phyloP scores from a whole-genome alignment of 2,329 filamentous ascomycete genomes.

The Aspergillus neotritici region DNA sequence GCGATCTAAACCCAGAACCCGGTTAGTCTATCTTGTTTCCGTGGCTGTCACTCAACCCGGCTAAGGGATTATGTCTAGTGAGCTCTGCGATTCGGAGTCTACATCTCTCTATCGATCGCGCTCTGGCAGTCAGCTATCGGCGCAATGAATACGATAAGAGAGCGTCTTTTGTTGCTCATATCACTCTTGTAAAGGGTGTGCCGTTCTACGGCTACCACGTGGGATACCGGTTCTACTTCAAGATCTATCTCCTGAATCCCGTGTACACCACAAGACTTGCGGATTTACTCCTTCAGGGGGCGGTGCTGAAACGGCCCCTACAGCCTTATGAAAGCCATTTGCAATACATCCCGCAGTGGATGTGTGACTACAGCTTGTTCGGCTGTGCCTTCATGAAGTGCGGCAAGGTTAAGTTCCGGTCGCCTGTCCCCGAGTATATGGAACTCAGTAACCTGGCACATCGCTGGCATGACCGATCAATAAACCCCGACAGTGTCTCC shows the following conservation, averaged over 20 bases:
- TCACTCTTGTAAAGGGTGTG: constrained; percentile 84
- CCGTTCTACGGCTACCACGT: constrained; percentile 96
- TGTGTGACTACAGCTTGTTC: constrained; percentile 97
- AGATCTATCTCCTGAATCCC: constrained; percentile 91
- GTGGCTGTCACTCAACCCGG: neutral
- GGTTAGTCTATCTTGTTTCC: constrained; percentile 47
- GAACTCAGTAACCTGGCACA: constrained; percentile 58
- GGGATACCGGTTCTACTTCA: constrained; percentile 84
- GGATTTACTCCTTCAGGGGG: constrained; percentile 81
- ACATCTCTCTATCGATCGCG: constrained; percentile 84
- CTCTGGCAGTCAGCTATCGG: constrained; percentile 77
- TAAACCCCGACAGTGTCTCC: constrained; percentile 55
- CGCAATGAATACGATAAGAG: constrained; percentile 66
- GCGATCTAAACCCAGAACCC: constrained; percentile 59
- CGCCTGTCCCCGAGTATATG: constrained; percentile 66
- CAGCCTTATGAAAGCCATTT: constrained; percentile 94
- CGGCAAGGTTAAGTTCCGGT: constrained; percentile 64
- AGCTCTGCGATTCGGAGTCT: constrained; percentile 69
- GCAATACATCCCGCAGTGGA: constrained; percentile 91
- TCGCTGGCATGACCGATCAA: constrained; percentile 73
- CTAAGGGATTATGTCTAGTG: constrained; percentile 46
- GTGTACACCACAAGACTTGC: constrained; percentile 78
- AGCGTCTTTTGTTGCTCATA: constrained; percentile 74
- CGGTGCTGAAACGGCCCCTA: constrained; percentile 73
- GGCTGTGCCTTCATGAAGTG: constrained; percentile 84